Conservation (phyloP, 768 basidiomycete species). For the Boletus pseudopeckii region DNA sequence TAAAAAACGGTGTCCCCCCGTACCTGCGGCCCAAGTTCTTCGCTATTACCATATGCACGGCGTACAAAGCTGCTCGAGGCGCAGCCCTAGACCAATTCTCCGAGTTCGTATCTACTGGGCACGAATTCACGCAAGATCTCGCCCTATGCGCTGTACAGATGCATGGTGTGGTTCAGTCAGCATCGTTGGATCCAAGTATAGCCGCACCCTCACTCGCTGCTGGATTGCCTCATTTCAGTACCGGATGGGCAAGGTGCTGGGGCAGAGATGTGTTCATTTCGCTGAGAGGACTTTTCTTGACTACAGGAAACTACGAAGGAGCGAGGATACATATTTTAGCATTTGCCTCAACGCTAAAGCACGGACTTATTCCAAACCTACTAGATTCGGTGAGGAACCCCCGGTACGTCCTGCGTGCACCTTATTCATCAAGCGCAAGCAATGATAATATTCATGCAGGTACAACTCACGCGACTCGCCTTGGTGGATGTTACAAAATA, state of each 20-base stretch:
- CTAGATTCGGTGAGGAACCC: conserved; percentile 86
- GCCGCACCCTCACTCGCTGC: conserved; percentile 84
- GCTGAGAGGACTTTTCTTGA: conserved; percentile 86
- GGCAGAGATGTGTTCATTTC: conserved; percentile 95
- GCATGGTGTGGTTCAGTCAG: conserved; percentile 87
- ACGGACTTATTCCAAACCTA: conserved; percentile 94
- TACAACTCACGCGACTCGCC: conserved; percentile 98
- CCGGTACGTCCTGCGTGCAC: conserved; percentile 44
- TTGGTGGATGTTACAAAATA: conserved; percentile 99
- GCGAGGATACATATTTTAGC: conserved; percentile 90
- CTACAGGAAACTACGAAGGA: conserved; percentile 83
- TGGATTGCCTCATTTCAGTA: conserved; percentile 90
- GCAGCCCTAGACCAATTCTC: conserved; percentile 85
- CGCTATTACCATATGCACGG: conserved; percentile 83
- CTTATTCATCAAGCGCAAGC: background rate
- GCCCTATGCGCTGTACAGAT: conserved; percentile 85
- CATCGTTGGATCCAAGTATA: conserved; percentile 75
- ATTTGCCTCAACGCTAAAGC: conserved; percentile 90
- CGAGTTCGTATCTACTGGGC: conserved; percentile 81
- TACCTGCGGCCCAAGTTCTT: conserved; percentile 97
- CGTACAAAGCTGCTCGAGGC: conserved; percentile 87
- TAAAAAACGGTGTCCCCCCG: conserved; percentile 70
- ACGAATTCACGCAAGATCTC: conserved; percentile 86
- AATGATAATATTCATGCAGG: conserved; percentile 32
- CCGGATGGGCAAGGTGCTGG: conserved; percentile 96